Evolutionary conservation across 2,329 filamentous ascomycete genomes (phyloP).

Genomic region (Neofusicoccum umdonicola): DNA sequence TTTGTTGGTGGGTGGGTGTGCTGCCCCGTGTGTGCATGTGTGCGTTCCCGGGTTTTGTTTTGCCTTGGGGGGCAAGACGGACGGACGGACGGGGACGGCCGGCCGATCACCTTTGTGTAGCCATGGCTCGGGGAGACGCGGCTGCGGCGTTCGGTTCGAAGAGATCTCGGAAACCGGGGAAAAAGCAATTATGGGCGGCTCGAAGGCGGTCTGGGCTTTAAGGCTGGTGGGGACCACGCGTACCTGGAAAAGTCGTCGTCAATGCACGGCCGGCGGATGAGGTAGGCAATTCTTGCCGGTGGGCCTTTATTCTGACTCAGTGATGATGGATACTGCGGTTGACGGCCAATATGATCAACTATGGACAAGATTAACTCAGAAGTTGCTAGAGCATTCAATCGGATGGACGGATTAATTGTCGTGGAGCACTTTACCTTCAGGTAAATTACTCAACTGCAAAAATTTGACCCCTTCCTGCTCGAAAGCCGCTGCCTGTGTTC

Average conservation of each 20-base stretch:
- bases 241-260: not conserved
- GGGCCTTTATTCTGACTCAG: too few species aligned
- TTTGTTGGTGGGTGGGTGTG: not conserved
- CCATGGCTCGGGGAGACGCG: not conserved
- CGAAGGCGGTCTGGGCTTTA: not conserved
- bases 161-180: not conserved
- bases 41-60: slow-evolving; percentile 7
- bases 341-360: too few species aligned
- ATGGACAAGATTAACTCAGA: too few species aligned
- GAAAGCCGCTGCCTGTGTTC: too few species aligned
- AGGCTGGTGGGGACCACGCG: not conserved
- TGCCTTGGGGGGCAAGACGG: not conserved
- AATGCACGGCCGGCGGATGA: not conserved
- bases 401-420: too few species aligned
- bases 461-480: too few species aligned
- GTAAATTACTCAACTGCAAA: too few species aligned
- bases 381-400: too few species aligned
- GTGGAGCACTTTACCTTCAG: too few species aligned
- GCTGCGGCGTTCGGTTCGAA: not conserved
- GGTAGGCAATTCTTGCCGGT: too few species aligned
- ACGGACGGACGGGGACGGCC: not conserved
- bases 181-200: not conserved
- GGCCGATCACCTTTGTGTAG: not conserved
- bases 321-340: too few species aligned
- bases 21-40: not conserved